Percentiles rank a stretch among this genome's conserved stretches.
phyloP scores from a whole-genome alignment of 2,329 filamentous ascomycete species.

The Ascocoryne sarcoides region DNA sequence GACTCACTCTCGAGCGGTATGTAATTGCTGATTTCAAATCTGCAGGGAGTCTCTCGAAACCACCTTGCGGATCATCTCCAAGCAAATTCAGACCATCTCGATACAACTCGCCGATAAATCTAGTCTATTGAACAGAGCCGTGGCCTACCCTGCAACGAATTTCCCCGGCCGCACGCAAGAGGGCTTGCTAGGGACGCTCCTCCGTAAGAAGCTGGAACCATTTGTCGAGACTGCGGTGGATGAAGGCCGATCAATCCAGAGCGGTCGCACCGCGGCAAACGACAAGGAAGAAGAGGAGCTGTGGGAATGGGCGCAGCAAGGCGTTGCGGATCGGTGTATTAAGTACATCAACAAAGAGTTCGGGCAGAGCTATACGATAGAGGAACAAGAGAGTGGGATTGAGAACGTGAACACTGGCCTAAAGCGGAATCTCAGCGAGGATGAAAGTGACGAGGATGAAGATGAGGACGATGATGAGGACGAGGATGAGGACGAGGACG shows the following conservation, averaged over 20 bases:
- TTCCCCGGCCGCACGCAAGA: constrained; percentile 65
- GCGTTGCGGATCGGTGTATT: constrained; percentile 34
- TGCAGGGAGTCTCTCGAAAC: constrained; percentile 61
- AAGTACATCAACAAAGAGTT: constrained; percentile 39
- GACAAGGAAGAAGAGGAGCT: constrained; percentile 46
- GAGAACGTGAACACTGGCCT: constrained; percentile 67
- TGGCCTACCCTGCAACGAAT: constrained; percentile 67
- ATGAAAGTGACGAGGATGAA: constrained; percentile 48
- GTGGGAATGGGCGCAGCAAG: constrained; percentile 39
- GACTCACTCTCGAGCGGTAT: not conserved
- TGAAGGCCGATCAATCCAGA: constrained; percentile 43
- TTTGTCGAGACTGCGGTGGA: constrained; percentile 66
- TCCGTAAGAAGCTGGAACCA: constrained; percentile 79
- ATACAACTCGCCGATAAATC: constrained; percentile 56
- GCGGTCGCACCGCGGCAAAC: constrained; percentile 18
- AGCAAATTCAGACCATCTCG: constrained; percentile 59
- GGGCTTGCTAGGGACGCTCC: constrained; percentile 55
- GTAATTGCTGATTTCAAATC: constrained; percentile 7
- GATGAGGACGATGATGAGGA: constrained; percentile 45
- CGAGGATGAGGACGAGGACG: constrained; percentile 34
- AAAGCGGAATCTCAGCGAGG: constrained; percentile 35
- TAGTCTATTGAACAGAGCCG: constrained; percentile 59
- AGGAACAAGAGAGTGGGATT: constrained; percentile 57
- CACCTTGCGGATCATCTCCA: constrained; percentile 62
- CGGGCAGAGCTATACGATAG: constrained; percentile 61